phyloP scores from a whole-genome alignment of 2,329 filamentous ascomycete species.

The Epichloe typhina region DNA sequence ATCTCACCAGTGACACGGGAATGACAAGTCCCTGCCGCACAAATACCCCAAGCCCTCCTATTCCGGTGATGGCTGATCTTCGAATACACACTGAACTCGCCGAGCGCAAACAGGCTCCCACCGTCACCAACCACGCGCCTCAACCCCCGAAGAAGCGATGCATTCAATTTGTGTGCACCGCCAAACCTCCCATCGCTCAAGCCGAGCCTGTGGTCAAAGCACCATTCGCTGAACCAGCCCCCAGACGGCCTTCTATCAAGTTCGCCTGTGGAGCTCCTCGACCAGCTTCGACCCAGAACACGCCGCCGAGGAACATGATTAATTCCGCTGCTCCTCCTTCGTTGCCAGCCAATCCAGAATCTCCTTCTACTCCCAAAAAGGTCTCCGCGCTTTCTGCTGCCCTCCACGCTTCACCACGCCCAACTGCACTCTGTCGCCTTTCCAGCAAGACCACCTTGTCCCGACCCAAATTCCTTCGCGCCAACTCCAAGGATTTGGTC shows the following conservation, averaged over 20 bases:
- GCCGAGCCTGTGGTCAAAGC: slow-evolving; percentile 21
- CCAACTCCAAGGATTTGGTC: slow-evolving; percentile 34
- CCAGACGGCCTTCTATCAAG: slow-evolving; percentile 53
- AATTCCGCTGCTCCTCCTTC: slow-evolving; percentile 5
- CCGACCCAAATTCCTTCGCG: slow-evolving; percentile 35
- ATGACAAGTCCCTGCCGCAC: slow-evolving; percentile 81
- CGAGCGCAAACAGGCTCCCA: slow-evolving; percentile 14
- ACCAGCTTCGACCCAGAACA: slow-evolving; percentile 28
- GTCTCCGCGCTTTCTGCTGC: slow-evolving; percentile 12
- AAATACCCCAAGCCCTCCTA: slow-evolving; percentile 79
- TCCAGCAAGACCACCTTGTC: slow-evolving; percentile 13
- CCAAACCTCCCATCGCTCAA: slow-evolving; percentile 39
- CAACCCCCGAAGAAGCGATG: slow-evolving; percentile 61
- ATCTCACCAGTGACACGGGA: slow-evolving; percentile 89
- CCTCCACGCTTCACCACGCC: slow-evolving; percentile 12
- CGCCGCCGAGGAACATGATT: slow-evolving; percentile 18
- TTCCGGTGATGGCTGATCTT: slow-evolving; percentile 42
- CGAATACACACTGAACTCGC: slow-evolving; percentile 22
- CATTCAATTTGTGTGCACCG: slow-evolving; percentile 82
- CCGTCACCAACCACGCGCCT: slow-evolving; percentile 19
- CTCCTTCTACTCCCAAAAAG: slow-evolving; percentile 21
- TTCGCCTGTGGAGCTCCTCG: slow-evolving; percentile 53
- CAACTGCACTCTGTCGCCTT: slow-evolving; percentile 6
- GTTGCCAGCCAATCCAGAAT: slow-evolving; percentile 11
- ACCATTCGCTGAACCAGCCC: slow-evolving; percentile 24